Base-by-base conservation (phyloP, 192 early-diverging fungal species). In the Backusella parvicylindrica region DNA sequence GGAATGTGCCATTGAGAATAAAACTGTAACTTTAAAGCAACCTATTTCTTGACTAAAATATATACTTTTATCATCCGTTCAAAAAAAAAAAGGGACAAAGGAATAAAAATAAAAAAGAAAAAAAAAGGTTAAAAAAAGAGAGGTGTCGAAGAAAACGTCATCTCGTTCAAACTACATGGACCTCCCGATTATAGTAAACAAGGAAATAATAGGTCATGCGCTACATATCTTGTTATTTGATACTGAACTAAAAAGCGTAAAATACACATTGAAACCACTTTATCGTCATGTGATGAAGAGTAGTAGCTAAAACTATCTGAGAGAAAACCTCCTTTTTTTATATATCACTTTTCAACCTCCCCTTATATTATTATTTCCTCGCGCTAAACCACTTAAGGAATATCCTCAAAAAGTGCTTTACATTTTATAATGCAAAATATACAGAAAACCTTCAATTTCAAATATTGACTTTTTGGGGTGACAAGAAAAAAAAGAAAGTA, bases 391-490 rank as follows among this genome's bases (percentile, higher is more conserved):
- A 28, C 23, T 60, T 60, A 28, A 5, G 53, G 53, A 60, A 11
- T 28, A 60, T 60, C 28, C 53, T 60, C 23, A 60, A 56, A 60
- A 56, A 56, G 53, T 13, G 8, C 23, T 26, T 56, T 28, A 60
- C 26, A 60, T 60, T 60, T 60, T 60, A 60, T 60, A 60, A 26
- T 60, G 26, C 53, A 60, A 60, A 60, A 26, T 60, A 60, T 60
- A 60, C 53, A 60, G 23, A 28, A 60, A 47, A 8, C 11, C 28
- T 28, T 28, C 53, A 60, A 13, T 60, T 60, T 60, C 53, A 7
- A 60, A 60, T 60, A 60, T 60, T 60, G 23, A 60, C 53, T 60
- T 60, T 60, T 60, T 60, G 53, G 53, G 53, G 21, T n/a, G 43
- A 28, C 53, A 60, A 28, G 11, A 15, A 28, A 60, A 56, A 50